Evolutionary conservation across 192 early-diverging fungal species (phyloP).

Genomic region (Backusella parvicylindrica): DNA sequence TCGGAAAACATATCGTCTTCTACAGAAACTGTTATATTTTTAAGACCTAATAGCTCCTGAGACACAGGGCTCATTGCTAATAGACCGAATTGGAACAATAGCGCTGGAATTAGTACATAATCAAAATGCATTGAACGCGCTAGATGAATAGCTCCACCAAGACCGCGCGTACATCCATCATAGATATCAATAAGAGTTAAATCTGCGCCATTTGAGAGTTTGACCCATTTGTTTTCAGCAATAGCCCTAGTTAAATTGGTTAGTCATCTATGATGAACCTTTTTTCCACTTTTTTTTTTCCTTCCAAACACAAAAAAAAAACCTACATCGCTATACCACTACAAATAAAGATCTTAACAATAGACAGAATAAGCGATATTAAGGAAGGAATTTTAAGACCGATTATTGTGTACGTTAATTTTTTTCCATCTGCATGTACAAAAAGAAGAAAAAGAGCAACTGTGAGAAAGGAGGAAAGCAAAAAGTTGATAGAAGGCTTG

Average conservation of each 20-base stretch:
- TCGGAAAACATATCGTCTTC: background rate
- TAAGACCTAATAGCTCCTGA: background rate
- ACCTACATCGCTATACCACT: constrained; percentile 11
- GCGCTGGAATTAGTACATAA: background rate
- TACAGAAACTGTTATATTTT: background rate
- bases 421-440: background rate
- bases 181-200: constrained; percentile 5
- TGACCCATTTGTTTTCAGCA: constrained; percentile 4
- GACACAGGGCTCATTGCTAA: background rate
- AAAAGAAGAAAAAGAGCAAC: background rate
- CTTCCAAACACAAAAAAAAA: background rate
- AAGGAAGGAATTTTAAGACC: background rate
- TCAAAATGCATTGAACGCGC: background rate
- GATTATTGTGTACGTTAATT: background rate
- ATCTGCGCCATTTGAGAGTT: background rate
- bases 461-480: background rate
- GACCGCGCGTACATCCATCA: constrained; percentile 1
- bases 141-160: background rate
- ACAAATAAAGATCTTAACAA: background rate
- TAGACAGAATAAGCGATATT: background rate
- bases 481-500: background rate
- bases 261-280: background rate
- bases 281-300: background rate
- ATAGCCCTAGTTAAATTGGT: background rate
- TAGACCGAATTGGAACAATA: background rate